phyloP scores from a whole-genome alignment of 164 flowering plant species.

The Kalanchoe fedtschenkoi region DNA sequence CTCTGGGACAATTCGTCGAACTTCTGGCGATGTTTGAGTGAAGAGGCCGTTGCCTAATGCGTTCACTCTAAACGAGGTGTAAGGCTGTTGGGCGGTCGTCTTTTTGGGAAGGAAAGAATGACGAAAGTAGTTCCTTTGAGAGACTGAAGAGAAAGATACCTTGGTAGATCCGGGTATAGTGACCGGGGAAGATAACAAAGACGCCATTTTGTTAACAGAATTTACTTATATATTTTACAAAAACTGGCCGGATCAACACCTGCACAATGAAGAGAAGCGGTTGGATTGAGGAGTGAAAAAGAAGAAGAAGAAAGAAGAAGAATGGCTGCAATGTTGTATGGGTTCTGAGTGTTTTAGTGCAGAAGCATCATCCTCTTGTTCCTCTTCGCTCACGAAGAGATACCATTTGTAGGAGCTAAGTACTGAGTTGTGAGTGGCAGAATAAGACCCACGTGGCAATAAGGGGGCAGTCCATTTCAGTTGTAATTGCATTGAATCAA shows the following conservation, averaged over 20 bases:
- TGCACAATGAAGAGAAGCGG: too few species aligned
- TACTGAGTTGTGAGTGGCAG: too few species aligned
- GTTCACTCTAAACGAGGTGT: conserved; percentile 29
- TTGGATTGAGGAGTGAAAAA: not conserved
- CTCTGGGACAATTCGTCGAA: conserved; percentile 75
- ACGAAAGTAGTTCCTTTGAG: conserved; percentile 57
- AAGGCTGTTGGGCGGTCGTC: conserved; percentile 11
- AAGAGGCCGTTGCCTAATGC: conserved; percentile 83
- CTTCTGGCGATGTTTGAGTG: conserved; percentile 88
- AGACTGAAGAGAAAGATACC: conserved; percentile 49
- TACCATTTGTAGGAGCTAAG: too few species aligned
- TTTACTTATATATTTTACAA: not conserved
- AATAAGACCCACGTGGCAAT: too few species aligned
- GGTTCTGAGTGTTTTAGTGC: not conserved
- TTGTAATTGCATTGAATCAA: too few species aligned
- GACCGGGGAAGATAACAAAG: conserved; percentile 63
- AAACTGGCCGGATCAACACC: not conserved
- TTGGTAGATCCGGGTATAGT: conserved; percentile 40
- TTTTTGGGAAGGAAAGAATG: conserved; percentile 69
- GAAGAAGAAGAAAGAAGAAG: not conserved
- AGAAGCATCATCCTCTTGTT: not conserved
- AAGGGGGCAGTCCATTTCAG: too few species aligned
- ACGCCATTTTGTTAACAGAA: conserved; percentile 78
- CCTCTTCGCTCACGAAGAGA: not conserved
- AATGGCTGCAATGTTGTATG: not conserved